Evolutionary conservation across 805 yeast species (phyloP), one percentile per base, ranked within the genome.

Genomic region (Pichia phayaonensis): DNA sequence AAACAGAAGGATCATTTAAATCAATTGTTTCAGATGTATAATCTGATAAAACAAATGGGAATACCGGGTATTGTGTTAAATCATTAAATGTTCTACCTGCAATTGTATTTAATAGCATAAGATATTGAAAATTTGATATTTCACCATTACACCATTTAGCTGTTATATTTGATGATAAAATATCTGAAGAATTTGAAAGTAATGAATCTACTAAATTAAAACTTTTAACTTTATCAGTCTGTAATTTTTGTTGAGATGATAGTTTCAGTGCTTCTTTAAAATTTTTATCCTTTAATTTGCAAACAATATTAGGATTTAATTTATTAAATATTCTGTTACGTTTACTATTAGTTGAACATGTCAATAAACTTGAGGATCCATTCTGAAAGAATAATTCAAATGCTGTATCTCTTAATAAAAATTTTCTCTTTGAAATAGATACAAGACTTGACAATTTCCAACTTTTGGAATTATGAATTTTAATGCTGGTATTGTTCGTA

Each of bases 71-170:
- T 55, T 89, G 97, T 0, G 96, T 89, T 48, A 89, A 65, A 62
- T 89, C 96, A 64, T 89, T 90, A 66, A 84, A 87, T 0, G 96
- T 87, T 55, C 97, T 69, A 0, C 97, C 97, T 0, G 96, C 95
- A 50, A 89, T 64, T 0, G 94, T 87, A 60, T 89, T 89, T 24
- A 89, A 69, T 18, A 86, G 74, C 79, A 88, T 84, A 58, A 89
- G 68, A 59, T 89, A 89, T 60, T 83, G 84, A 57, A 89, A 90
- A 61, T 89, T 89, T 0, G 95, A 86, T 61, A 90, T 75, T 55
- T 83, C 82, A 1, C 96, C 96, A 47, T 65, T 70, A 54, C 72
- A 76, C 97, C 97, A 89, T 57, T 79, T 77, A 54, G 72, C 75
- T 0, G 95, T 84, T 0, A 83, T 81, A 2, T 74, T 64, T 13